A percentile compares a stretch with the other conserved stretches of the same genome.
Conservation (phyloP, 306 rosid genomes). For the Ormosia semicastrata region DNA sequence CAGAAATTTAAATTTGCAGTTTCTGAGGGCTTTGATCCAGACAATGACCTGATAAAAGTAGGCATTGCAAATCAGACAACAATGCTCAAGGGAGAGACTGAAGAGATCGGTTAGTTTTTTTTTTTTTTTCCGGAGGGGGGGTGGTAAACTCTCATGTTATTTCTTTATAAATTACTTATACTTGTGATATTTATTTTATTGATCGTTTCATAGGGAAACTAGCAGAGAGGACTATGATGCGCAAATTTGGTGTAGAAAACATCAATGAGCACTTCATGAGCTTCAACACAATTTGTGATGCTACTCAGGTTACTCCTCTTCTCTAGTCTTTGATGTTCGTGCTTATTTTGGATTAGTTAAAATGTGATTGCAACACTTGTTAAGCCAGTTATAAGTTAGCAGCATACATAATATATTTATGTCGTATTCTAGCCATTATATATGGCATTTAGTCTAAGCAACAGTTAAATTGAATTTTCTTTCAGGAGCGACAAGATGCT, state of each 20-base stretch:
- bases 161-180: background rate
- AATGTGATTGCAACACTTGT: background rate
- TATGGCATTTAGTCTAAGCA: background rate
- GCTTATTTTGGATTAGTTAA: constrained; percentile 10
- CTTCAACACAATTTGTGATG: constrained; percentile 98
- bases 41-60: constrained; percentile 58
- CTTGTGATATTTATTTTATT: constrained; percentile 20
- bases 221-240: constrained; percentile 84
- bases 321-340: background rate
- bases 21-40: constrained; percentile 88
- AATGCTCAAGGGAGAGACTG: constrained; percentile 99
- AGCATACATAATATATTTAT: background rate
- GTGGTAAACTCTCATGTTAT: background rate
- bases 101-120: constrained; percentile 77
- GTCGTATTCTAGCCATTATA: background rate
- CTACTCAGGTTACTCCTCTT: constrained; percentile 74
- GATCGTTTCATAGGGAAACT: constrained; percentile 66
- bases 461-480: background rate
- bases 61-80: constrained; percentile 99
- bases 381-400: background rate
- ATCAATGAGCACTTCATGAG: constrained; percentile 78
- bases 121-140: background rate
- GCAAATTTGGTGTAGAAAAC: constrained; percentile 76
- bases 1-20: constrained; percentile 92
- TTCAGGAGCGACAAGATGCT: constrained; percentile 99